A percentile compares a stretch with the other conserved stretches of the same genome.
Evolutionary conservation across 2,329 filamentous ascomycete species (phyloP).

Genomic region (Rutstroemia sydowiana): DNA sequence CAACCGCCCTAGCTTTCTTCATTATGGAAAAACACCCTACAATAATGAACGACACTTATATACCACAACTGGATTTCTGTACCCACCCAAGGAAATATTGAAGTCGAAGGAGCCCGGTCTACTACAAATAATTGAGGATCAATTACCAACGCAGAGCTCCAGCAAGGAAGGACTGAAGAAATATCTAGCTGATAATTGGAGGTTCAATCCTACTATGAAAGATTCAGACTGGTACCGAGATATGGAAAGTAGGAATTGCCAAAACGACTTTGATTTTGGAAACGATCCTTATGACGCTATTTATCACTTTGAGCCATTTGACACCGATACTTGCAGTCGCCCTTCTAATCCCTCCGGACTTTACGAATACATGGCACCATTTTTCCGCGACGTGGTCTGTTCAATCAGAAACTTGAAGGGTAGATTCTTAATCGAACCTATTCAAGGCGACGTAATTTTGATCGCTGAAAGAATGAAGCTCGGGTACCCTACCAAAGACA

Average conservation of each 20-base stretch:
- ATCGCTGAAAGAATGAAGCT: constrained; percentile 13
- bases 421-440: constrained; percentile 14
- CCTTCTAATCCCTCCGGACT: constrained; percentile 3
- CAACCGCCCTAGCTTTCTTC: too few relatives aligned
- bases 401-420: constrained; percentile 10
- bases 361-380: constrained; percentile 13
- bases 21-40: too few relatives aligned
- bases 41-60: too few relatives aligned
- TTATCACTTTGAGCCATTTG: not conserved
- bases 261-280: constrained; percentile 2
- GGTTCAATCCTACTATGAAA: not conserved
- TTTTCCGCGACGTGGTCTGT: constrained; percentile 10
- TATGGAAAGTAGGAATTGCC: not conserved
- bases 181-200: not conserved
- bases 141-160: not conserved
- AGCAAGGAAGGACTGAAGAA: not conserved
- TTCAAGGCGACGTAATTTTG: constrained; percentile 14
- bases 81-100: not conserved
- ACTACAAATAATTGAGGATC: not conserved
- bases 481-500: constrained; percentile 1
- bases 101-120: not conserved
- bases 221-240: not conserved
- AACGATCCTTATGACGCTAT: constrained; percentile 12
- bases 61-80: too few relatives aligned
- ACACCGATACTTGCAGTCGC: not conserved